Evolutionary conservation across 169 alveolate genomes (phyloP), one percentile per base, ranked within the genome.

Genomic region (Cryptosporidium viatorum): DNA sequence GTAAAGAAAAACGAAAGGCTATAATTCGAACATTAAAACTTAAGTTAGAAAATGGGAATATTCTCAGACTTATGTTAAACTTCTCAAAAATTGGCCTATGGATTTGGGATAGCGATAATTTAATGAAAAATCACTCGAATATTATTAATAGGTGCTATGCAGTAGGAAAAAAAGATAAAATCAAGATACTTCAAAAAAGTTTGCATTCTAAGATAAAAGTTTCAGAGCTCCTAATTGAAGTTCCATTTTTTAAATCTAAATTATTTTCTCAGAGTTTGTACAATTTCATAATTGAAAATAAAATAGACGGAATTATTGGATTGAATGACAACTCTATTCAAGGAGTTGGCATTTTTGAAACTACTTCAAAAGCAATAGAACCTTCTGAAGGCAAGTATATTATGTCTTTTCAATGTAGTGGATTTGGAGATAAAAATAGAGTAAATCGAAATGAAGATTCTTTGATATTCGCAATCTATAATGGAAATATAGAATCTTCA

Each of bases 281-380:
- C 48, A 31, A 23, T 0, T 80, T 80, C 59, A 59, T 80, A 23
- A 26, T 26, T 31, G 39, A 60, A 14, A 80, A 80, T 31, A 62
- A 65, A 16, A 26, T 80, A 2, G 75, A 80, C 41, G 89, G 89
- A 41, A 80, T 80, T 37, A 16, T 80, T 65, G 71, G 71, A n/a
- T 14, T 65, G 10, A 65, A 65, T 33, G 52, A 65, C 23, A 65
- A 37, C 71, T 65, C 71, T 33, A 65, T 65, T 3, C 71, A 65
- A 60, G 68, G 89, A 14, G 48, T 62, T 59, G 65, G 68, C 5
- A 50, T 33, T 31, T 33, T 37, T 16, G 73, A 33, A 23, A 41
- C 67, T 6, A 26, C 18, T 21, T 55, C 67, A 26, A 55, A 55
- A 23, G 67, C 23, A 16, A 35, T 65, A 6, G 71, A 37, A 35